These are phyloP conservation scores for Ilyonectria sp. DNA, from an alignment of 2,329 filamentous ascomycete species.

Conservation along the genomic window DNA sequence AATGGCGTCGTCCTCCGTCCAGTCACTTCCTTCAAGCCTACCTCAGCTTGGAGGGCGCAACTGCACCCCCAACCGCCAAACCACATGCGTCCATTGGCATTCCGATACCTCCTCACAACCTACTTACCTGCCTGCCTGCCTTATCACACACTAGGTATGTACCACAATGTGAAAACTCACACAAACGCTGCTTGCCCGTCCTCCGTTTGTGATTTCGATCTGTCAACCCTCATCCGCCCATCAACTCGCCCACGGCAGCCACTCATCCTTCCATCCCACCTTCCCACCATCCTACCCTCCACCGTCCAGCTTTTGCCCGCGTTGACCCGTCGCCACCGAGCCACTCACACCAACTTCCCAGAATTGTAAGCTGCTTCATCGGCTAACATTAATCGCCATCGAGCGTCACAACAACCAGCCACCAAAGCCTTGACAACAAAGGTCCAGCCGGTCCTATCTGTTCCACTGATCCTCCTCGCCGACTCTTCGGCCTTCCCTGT, in stretches of 20 bases:
- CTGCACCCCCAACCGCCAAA: neutral
- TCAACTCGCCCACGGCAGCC: neutral
- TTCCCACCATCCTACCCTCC: conserved; percentile 10
- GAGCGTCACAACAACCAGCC: conserved; percentile 36
- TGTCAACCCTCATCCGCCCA: conserved; percentile 8
- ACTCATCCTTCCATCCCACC: conserved; percentile 24
- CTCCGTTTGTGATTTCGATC: conserved; percentile 18
- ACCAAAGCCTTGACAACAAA: conserved; percentile 28
- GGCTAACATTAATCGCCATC: conserved; percentile 30
- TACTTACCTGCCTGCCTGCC: neutral
- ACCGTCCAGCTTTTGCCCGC: conserved; percentile 26
- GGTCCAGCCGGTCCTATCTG: conserved; percentile 20
- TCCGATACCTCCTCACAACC: neutral
- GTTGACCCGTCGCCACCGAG: conserved; percentile 27
- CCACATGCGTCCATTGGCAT: neutral
- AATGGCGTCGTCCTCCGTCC: neutral
- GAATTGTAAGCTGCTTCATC: conserved; percentile 31
- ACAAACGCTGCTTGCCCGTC: conserved; percentile 2
- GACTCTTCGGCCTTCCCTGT: conserved; percentile 37
- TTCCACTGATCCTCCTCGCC: conserved; percentile 43
- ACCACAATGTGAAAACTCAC: conserved; percentile 4
- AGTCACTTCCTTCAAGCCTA: neutral
- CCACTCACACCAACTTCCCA: conserved; percentile 34
- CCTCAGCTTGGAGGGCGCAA: neutral
- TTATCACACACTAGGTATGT: conserved; percentile 5